A percentile compares a stretch with the other conserved stretches of the same genome.
Conservation (phyloP, 306 rosid genomes). For the Dicorynia guianensis region DNA sequence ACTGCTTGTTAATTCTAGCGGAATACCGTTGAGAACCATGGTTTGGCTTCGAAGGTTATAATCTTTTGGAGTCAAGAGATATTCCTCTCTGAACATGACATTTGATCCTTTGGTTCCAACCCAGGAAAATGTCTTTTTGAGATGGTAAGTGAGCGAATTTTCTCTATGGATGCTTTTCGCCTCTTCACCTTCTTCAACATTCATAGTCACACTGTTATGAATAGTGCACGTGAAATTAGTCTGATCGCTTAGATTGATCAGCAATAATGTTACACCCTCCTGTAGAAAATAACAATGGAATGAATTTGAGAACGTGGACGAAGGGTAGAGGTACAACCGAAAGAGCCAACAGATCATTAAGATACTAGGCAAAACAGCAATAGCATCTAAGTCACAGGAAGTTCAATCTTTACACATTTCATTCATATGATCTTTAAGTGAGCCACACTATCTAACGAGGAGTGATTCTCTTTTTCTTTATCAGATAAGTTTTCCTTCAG, state of each 20-base stretch:
- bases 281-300: constrained; percentile 38
- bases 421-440: too few relatives aligned
- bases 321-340: not conserved
- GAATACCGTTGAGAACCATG: constrained; percentile 75
- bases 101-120: constrained; percentile 75
- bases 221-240: constrained; percentile 58
- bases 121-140: constrained; percentile 83
- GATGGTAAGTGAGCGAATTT: constrained; percentile 46
- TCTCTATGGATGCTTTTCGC: constrained; percentile 36
- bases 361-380: not conserved
- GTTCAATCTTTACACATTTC: not conserved
- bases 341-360: not conserved
- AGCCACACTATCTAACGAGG: not conserved
- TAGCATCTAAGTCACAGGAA: constrained; percentile 19
- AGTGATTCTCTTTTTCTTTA: not conserved
- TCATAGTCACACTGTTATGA: constrained; percentile 42
- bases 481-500: too few relatives aligned
- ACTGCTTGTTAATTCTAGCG: constrained; percentile 61
- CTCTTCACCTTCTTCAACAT: constrained; percentile 28
- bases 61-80: constrained; percentile 72
- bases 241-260: constrained; percentile 86
- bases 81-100: constrained; percentile 76
- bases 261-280: constrained; percentile 77
- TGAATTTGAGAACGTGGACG: constrained; percentile 27
- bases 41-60: constrained; percentile 64